Conservation (phyloP, 2,329 filamentous ascomycete genomes). For the Tolypocladium ophioglossoides region DNA sequence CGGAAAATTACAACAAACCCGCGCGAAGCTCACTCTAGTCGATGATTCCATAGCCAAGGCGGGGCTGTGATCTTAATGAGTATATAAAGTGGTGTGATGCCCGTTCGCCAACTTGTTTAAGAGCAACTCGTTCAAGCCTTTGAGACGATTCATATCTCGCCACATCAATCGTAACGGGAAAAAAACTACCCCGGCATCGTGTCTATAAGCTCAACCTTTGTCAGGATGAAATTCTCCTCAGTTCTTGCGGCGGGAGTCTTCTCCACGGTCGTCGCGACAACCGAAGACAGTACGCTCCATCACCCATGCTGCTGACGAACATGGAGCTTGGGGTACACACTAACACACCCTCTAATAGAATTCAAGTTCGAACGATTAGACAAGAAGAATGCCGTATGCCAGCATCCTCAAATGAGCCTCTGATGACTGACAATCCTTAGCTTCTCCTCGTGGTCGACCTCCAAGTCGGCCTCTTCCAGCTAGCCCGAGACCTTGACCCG, state of each 20-base stretch:
- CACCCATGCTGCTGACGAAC: neutral
- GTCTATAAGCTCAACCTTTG: neutral
- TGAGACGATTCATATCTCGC: neutral
- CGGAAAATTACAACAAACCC: neutral
- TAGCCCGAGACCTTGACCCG: constrained; percentile 55
- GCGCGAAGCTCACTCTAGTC: neutral
- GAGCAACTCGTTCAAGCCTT: neutral
- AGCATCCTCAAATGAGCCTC: no score
- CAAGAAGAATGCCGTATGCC: neutral
- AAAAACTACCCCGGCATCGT: no score
- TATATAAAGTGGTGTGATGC: neutral
- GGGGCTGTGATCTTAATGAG: neutral
- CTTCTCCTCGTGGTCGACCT: constrained; percentile 26
- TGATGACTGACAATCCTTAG: constrained; percentile 6
- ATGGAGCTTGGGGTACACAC: neutral
- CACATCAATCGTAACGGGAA: neutral
- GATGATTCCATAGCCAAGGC: neutral
- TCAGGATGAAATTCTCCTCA: neutral
- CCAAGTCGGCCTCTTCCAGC: constrained; percentile 24
- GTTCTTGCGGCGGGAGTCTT: neutral
- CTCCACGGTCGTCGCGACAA: neutral
- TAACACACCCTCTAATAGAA: neutral
- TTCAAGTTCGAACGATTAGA: neutral
- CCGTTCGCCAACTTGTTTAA: neutral
- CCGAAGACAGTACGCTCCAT: neutral